Base-by-base conservation (phyloP, 176 grass and related monocot genomes). In the Rhynchospora tenuis region DNA sequence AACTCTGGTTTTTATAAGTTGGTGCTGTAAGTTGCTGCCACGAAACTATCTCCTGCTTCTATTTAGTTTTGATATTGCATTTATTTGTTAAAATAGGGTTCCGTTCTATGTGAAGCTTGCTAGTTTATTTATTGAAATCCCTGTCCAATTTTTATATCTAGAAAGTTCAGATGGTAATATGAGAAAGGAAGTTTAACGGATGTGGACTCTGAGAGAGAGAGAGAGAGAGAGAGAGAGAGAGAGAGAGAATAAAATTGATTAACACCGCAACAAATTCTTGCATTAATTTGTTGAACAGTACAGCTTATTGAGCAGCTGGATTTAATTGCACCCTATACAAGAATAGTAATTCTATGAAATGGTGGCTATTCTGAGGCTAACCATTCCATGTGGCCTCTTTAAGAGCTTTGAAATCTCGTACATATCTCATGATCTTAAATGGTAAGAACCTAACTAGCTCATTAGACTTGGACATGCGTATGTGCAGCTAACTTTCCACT, bases 1-100 rank as follows among this genome's bases (percentile, higher is more conserved):
- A 89, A 81, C 60, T 81, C 61, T 47, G 84, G 43, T 82, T 82
- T 52, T 80, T 80, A 67, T 79, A n/a, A 79, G 73, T 85, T 86
- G 75, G 75, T 86, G 15, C 59, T 14, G 11, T 82, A 23, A 76
- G 85, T 87, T 87, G 64, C 85, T 64, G 42, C 79, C 85, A 87
- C 79, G 79, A 83, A 87, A 87, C 85, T 66, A 87, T 76, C 84
- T 60, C 56, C 0, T 15, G 8, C 23, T 62, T 10, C 27, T 17
- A 63, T 67, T 68, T 66, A 60, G 61, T 82, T 82, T 66, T 31
- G n/a, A 82, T 50, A 51, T 17, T 82, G 22, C 61, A 82, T 28
- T 52, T 68, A 29, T 65, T 76, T 28, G 73, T 73, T 73, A 73
- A 70, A 73, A 73, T 64, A 64, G 17, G 56, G 77, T 80, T 80